phyloP scores from a whole-genome alignment of 768 basidiomycete genomes.

The Lactarius indigo region DNA sequence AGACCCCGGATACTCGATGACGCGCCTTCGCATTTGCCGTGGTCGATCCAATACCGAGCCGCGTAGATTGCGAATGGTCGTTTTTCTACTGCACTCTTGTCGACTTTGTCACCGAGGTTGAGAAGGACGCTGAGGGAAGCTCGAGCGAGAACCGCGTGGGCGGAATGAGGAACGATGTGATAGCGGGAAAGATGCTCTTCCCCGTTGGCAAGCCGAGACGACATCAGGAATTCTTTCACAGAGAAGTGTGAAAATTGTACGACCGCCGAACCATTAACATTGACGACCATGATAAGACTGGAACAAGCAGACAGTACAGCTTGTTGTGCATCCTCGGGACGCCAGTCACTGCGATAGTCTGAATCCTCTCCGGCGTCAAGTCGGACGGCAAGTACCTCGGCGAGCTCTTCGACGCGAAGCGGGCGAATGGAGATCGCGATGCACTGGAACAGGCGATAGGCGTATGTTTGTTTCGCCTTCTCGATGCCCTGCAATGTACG shows the following conservation, averaged over 20 bases:
- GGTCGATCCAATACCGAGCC: conserved; percentile 8
- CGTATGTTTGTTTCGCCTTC: background rate
- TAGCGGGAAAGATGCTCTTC: background rate
- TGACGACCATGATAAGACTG: background rate
- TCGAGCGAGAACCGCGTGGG: background rate
- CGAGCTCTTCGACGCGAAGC: conserved; percentile 9
- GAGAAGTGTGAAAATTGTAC: conserved; percentile 8
- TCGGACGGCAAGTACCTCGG: conserved; percentile 6
- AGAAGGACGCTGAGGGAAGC: conserved; percentile 1
- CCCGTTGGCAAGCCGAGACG: background rate
- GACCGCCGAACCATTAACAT: background rate
- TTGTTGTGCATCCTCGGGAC: background rate
- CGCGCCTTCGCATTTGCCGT: background rate
- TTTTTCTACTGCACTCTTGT: background rate
- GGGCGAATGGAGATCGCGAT: conserved; percentile 3
- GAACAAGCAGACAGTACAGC: background rate
- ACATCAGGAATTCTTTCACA: conserved; percentile 18
- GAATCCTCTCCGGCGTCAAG: background rate
- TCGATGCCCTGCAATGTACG: background rate
- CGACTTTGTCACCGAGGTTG: background rate
- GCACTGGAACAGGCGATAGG: background rate
- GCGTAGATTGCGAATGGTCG: conserved; percentile 6
- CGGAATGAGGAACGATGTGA: background rate
- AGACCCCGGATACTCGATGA: background rate
- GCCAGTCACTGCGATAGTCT: background rate